phyloP scores from a whole-genome alignment of 2,329 filamentous ascomycete species.

The Claviceps digitariae region DNA sequence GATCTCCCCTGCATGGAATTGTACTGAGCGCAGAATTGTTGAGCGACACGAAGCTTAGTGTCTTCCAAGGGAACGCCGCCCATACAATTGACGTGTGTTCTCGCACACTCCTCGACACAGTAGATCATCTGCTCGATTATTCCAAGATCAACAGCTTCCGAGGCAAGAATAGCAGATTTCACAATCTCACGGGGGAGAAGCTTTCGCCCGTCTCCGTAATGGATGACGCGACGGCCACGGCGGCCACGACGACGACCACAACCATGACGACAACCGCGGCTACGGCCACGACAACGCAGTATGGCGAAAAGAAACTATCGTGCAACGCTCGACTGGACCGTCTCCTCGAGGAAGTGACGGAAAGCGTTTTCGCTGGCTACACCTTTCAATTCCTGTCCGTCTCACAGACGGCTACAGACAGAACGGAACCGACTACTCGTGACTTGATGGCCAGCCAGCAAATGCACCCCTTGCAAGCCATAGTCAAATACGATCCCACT shows the following conservation, averaged over 20 bases:
- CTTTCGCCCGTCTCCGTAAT: not conserved
- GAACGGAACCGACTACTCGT: conserved; percentile 1
- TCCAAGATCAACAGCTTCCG: conserved; percentile 36
- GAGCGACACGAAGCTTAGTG: conserved; percentile 33
- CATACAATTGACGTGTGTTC: conserved; percentile 37
- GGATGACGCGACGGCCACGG: not conserved
- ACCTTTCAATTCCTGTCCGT: conserved; percentile 21
- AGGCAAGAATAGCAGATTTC: not conserved
- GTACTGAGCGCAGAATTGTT: conserved; percentile 39
- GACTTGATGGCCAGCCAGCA: conserved; percentile 10
- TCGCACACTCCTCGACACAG: conserved; percentile 37
- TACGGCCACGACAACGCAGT: not conserved
- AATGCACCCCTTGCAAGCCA: conserved; percentile 29
- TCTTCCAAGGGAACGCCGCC: conserved; percentile 31
- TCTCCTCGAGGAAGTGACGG: conserved; percentile 31
- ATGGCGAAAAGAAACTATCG: conserved; percentile 8
- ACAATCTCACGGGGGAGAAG: conserved; percentile 1
- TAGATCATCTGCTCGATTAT: conserved; percentile 39
- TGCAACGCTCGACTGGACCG: conserved; percentile 22
- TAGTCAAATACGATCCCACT: conserved; percentile 10
- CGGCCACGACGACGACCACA: not conserved
- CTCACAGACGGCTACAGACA: conserved; percentile 7
- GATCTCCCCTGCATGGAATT: conserved; percentile 48
- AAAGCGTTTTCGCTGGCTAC: conserved; percentile 32
- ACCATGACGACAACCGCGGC: not conserved